A percentile compares a stretch with the other conserved stretches of the same genome.
Conservation (phyloP, 768 basidiomycete genomes). For the Mycena vulgaris region DNA sequence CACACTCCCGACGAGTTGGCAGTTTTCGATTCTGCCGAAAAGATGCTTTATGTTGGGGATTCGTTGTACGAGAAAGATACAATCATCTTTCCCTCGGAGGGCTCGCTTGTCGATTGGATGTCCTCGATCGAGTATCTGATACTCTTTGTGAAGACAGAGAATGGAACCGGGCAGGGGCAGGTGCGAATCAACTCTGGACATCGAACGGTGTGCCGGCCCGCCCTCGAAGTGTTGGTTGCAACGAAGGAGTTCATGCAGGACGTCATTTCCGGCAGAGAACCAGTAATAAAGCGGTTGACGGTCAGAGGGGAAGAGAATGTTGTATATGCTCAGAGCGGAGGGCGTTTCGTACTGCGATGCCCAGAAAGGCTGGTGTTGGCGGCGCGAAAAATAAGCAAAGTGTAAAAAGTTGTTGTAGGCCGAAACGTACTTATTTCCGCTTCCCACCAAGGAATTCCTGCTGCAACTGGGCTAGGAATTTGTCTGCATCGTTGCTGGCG, state of each 20-base stretch:
- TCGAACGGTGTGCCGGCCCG: slow-evolving; percentile 60
- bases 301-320: slow-evolving; percentile 35
- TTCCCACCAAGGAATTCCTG: slow-evolving; percentile 65
- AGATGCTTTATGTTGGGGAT: slow-evolving; percentile 72
- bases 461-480: slow-evolving; percentile 77
- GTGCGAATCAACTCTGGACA: slow-evolving; percentile 68
- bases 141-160: slow-evolving; percentile 53
- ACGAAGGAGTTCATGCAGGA: slow-evolving; percentile 63
- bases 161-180: slow-evolving; percentile 40
- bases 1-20: slow-evolving; percentile 75
- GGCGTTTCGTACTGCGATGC: slow-evolving; percentile 63
- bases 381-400: slow-evolving; percentile 41
- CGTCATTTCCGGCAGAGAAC: slow-evolving; percentile 60
- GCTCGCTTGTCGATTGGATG: slow-evolving; percentile 68
- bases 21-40: slow-evolving; percentile 63
- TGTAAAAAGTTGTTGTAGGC: slow-evolving; percentile 40
- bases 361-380: slow-evolving; percentile 64
- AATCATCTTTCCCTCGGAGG: slow-evolving; percentile 70
- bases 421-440: slow-evolving; percentile 58
- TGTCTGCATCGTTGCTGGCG: slow-evolving; percentile 64
- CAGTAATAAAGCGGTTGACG: slow-evolving; percentile 48
- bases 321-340: slow-evolving; percentile 57
- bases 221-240: slow-evolving; percentile 60
- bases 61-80: slow-evolving; percentile 68
- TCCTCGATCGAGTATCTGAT: slow-evolving; percentile 59